Conservation (phyloP, 2,329 filamentous ascomycete species). For the Monilinia aucupariae region DNA sequence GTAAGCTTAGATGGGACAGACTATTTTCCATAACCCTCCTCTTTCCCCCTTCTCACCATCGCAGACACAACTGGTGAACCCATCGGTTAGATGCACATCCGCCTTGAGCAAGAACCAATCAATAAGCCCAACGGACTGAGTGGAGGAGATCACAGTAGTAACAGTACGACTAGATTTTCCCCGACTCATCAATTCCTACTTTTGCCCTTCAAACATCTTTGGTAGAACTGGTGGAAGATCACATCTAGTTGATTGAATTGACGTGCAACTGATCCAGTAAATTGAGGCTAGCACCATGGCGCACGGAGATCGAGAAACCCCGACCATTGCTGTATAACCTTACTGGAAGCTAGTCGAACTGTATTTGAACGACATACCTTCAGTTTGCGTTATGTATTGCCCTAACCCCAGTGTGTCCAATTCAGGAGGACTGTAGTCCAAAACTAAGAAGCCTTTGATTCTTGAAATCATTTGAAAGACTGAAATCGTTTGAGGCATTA, state of each 20-base stretch:
- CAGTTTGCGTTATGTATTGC: background rate
- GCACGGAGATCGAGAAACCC: background rate
- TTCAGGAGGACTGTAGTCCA: background rate
- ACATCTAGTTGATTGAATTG: background rate
- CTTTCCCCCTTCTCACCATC: background rate
- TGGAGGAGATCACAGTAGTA: background rate
- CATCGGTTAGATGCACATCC: slow-evolving; percentile 18
- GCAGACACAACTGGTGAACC: no score
- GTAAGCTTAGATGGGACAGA: background rate
- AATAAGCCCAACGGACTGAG: slow-evolving; percentile 1
- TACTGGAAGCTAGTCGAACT: background rate
- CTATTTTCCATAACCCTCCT: slow-evolving; percentile 1
- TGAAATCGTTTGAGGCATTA: background rate
- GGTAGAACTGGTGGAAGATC: background rate
- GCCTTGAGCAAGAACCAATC: slow-evolving; percentile 20
- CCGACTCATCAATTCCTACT: background rate
- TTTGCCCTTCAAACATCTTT: background rate
- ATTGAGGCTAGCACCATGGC: background rate
- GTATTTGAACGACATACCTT: background rate
- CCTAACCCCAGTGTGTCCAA: background rate
- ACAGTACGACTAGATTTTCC: slow-evolving; percentile 2
- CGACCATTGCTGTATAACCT: background rate
- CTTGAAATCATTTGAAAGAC: background rate
- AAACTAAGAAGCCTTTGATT: background rate
- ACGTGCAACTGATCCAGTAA: background rate